A percentile compares a stretch with the other conserved stretches of the same genome.
Conservation (phyloP, 352 stramenopile species). For the Thraustochytrium sp. region DNA sequence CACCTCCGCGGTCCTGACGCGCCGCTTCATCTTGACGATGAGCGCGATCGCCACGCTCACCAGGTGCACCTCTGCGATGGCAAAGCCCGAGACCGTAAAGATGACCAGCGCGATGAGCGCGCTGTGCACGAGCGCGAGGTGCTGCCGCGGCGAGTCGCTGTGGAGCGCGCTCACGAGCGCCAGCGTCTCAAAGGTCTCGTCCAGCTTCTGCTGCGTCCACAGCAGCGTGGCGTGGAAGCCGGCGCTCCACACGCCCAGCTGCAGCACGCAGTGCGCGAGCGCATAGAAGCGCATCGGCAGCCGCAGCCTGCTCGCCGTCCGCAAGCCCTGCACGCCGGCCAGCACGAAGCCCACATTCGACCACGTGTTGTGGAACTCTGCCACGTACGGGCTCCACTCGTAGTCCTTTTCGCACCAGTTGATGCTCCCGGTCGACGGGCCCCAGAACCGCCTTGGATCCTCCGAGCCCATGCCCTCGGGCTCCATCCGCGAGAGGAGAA, state of each 20-base stretch:
- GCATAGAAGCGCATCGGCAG: constrained; percentile 3
- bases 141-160: not conserved
- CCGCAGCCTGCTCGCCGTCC: not conserved
- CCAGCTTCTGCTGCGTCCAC: constrained; percentile 12
- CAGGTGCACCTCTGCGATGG: not conserved
- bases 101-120: not conserved
- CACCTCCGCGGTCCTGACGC: not conserved
- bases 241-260: not conserved
- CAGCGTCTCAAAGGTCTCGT: constrained; percentile 8
- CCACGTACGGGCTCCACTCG: not conserved
- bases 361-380: not conserved
- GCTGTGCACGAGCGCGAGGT: not conserved
- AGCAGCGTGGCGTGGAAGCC: constrained; percentile 12
- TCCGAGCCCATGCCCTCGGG: too few relatives aligned
- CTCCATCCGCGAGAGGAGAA: too few relatives aligned
- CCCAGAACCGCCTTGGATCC: too few relatives aligned
- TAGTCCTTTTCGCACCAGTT: constrained; percentile 29
- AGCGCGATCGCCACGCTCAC: not conserved
- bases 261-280: not conserved
- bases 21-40: not conserved
- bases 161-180: not conserved
- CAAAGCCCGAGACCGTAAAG: not conserved
- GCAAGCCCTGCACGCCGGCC: not conserved
- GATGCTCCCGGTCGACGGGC: constrained; percentile 3
- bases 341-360: constrained; percentile 1